Evolutionary conservation across 805 yeast species (phyloP).

Genomic region (Metahyphopichia silvanorum): DNA sequence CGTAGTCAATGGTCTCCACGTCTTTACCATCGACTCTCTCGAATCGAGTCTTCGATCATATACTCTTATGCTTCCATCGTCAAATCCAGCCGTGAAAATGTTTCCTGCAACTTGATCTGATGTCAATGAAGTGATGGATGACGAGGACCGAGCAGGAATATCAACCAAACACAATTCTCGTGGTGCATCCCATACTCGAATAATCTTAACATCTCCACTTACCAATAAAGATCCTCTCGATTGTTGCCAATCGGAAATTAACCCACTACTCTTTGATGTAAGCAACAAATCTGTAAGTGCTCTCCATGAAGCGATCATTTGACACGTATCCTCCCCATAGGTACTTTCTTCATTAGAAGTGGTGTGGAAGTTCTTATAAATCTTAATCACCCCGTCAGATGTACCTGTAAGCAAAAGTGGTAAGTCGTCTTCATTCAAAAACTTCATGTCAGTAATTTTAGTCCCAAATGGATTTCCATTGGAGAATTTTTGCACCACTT

Average conservation of each 20-base stretch:
- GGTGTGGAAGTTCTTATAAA: conserved; percentile 70
- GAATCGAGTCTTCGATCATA: conserved; percentile 87
- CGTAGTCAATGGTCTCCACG: conserved; percentile 60
- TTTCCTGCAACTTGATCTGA: conserved; percentile 96
- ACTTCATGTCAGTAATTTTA: conserved; percentile 79
- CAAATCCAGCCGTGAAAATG: conserved; percentile 86
- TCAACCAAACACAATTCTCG: conserved; percentile 82
- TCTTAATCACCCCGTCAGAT: conserved; percentile 89
- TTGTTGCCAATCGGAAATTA: conserved; percentile 95
- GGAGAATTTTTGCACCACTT: conserved; percentile 64
- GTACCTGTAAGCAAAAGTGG: conserved; percentile 86
- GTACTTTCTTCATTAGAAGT: conserved; percentile 32
- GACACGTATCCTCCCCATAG: conserved; percentile 32
- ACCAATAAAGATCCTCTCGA: conserved; percentile 86
- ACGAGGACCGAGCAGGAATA: conserved; percentile 86
- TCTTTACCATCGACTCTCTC: conserved; percentile 77
- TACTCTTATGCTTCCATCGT: conserved; percentile 83
- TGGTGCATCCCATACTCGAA: conserved; percentile 95
- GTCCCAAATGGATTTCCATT: conserved; percentile 88
- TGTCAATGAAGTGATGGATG: conserved; percentile 83
- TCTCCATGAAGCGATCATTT: conserved; percentile 85
- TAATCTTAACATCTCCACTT: conserved; percentile 91
- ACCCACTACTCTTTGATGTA: conserved; percentile 78
- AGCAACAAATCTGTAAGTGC: conserved; percentile 82
- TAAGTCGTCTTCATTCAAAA: conserved; percentile 88